Conservation (phyloP, 768 basidiomycete species). For the Ephemerocybe angulata region DNA sequence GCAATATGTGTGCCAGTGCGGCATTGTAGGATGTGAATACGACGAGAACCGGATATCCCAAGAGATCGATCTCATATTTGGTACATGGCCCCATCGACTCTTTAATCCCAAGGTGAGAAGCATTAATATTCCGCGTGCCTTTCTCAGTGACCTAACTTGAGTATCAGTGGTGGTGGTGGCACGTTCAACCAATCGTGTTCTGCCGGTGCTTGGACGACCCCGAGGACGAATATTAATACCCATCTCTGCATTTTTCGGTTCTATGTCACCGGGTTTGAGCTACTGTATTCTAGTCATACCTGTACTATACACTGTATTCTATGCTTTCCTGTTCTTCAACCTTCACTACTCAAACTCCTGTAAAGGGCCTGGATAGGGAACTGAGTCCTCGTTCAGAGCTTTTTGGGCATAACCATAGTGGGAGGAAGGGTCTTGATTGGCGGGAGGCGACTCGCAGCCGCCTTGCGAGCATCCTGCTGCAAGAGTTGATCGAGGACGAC, state of each 20-base stretch:
- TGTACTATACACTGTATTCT: constrained; percentile 1
- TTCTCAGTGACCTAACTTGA: not conserved
- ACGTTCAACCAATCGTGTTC: constrained; percentile 57
- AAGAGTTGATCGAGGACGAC: constrained; percentile 94
- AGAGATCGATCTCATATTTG: constrained; percentile 14
- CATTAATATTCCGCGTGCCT: constrained; percentile 9
- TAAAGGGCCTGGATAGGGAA: no score
- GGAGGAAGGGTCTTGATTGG: constrained; percentile 85
- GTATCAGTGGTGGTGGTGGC: constrained; percentile 83
- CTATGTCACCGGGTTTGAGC: not conserved
- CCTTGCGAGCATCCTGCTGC: constrained; percentile 79
- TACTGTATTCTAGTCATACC: not conserved
- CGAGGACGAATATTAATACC: constrained; percentile 33
- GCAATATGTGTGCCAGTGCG: not conserved
- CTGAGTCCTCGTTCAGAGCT: constrained; percentile 16
- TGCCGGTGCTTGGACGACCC: constrained; percentile 61
- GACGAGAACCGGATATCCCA: constrained; percentile 10
- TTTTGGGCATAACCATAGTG: constrained; percentile 77
- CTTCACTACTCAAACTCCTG: no score
- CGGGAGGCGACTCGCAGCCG: constrained; percentile 75
- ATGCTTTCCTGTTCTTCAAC: not conserved
- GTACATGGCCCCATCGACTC: constrained; percentile 54
- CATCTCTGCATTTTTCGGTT: not conserved
- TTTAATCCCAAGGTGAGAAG: constrained; percentile 63
- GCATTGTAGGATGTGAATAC: not conserved